Evolutionary conservation across 805 yeast genomes (phyloP).

Genomic region (Vanderwaltozyma yarrowii): DNA sequence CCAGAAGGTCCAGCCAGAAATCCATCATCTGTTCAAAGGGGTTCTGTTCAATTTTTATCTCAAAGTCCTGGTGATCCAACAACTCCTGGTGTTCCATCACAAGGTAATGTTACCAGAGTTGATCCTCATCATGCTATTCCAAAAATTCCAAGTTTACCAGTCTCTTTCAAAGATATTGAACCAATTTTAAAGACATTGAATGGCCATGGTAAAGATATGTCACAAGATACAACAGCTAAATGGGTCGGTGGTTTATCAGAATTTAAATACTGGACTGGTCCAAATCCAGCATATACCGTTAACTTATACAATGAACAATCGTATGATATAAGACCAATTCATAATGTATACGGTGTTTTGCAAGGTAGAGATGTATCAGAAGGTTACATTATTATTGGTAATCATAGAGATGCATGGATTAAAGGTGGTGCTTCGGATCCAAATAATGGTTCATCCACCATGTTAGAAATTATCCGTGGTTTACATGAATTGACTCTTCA

Average conservation of each 20-base stretch:
- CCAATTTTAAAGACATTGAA: slow-evolving; percentile 52
- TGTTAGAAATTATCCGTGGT: slow-evolving; percentile 61
- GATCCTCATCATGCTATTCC: slow-evolving; percentile 48
- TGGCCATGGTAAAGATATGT: slow-evolving; percentile 40
- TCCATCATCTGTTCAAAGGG: slow-evolving; percentile 68
- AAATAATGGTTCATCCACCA: slow-evolving; percentile 62
- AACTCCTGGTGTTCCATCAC: slow-evolving; percentile 57
- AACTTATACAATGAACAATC: slow-evolving; percentile 53
- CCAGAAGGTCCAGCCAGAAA: slow-evolving; percentile 73
- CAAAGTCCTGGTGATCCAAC: slow-evolving; percentile 69
- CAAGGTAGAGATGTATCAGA: slow-evolving; percentile 71
- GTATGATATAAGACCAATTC: slow-evolving; percentile 48
- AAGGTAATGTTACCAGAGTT: slow-evolving; percentile 35
- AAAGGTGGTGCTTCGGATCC: slow-evolving; percentile 65
- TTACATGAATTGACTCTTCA: slow-evolving; percentile 53
- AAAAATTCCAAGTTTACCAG: slow-evolving; percentile 59
- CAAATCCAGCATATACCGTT: slow-evolving; percentile 34
- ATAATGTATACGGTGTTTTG: slow-evolving; percentile 73
- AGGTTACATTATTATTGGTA: slow-evolving; percentile 67
- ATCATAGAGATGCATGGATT: slow-evolving; percentile 76
- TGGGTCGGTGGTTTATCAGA: slow-evolving; percentile 39
- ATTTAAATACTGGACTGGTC: slow-evolving; percentile 45
- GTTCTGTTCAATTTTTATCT: slow-evolving; percentile 57
- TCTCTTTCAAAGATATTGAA: slow-evolving; percentile 49
- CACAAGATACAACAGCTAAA: slow-evolving; percentile 31